These are phyloP conservation scores for Sclerotinia borealis DNA, from an alignment of 2,329 filamentous ascomycete species.

Conservation along the genomic window DNA sequence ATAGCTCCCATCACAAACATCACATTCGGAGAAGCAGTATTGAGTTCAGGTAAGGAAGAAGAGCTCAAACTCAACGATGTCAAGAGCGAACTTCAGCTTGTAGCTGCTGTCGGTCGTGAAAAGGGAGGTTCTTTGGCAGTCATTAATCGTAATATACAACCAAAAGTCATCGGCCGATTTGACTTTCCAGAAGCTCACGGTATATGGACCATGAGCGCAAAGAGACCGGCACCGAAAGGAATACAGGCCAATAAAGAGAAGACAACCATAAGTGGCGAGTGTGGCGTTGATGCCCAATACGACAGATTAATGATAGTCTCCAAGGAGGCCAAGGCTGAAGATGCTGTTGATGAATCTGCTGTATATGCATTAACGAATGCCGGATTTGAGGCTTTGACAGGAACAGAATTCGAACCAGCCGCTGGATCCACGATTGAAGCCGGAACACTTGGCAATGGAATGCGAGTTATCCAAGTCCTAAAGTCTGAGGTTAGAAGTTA, in stretches of 20 bases:
- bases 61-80: constrained; percentile 41
- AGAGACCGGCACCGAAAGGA: constrained; percentile 58
- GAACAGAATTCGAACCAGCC: constrained; percentile 86
- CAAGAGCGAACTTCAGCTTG: constrained; percentile 52
- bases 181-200: constrained; percentile 67
- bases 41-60: constrained; percentile 41
- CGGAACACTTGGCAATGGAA: constrained; percentile 73
- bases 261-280: constrained; percentile 45
- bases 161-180: constrained; percentile 62
- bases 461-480: constrained; percentile 79
- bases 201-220: constrained; percentile 74
- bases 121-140: constrained; percentile 65
- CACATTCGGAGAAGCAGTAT: constrained; percentile 55
- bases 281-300: constrained; percentile 54
- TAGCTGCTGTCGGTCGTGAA: constrained; percentile 57
- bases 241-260: constrained; percentile 43
- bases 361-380: constrained; percentile 71
- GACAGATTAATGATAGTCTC: constrained; percentile 81
- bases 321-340: constrained; percentile 61
- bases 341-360: constrained; percentile 61
- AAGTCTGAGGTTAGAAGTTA: constrained; percentile 85
- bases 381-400: constrained; percentile 67
- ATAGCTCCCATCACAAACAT: constrained; percentile 75
- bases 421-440: constrained; percentile 84
- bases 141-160: constrained; percentile 71